A percentile compares a stretch with the other conserved stretches of the same genome.
Evolutionary conservation across 805 yeast species (phyloP).

Genomic region (Kurtzmaniella cleridarum): DNA sequence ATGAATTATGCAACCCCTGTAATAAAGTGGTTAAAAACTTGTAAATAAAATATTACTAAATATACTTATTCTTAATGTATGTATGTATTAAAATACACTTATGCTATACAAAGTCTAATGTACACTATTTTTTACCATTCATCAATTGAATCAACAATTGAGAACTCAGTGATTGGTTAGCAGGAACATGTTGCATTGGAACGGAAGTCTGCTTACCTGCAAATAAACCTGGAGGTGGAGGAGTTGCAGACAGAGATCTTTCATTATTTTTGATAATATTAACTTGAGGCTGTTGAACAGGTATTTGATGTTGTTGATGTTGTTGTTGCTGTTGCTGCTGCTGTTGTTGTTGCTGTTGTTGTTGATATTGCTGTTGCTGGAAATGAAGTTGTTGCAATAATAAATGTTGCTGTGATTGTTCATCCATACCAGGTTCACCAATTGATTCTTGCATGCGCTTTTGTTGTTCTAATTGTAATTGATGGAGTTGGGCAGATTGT

Average conservation of each 20-base stretch:
- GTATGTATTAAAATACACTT: not conserved
- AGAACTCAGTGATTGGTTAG: conserved; percentile 50
- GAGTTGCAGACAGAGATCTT: conserved; percentile 33
- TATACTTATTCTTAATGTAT: not conserved
- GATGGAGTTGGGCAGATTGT: conserved; percentile 21
- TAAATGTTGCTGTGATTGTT: conserved; percentile 18
- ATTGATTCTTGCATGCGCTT: conserved; percentile 8
- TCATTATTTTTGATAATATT: conserved; percentile 26
- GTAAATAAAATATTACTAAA: not conserved
- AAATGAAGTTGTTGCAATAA: conserved; percentile 21
- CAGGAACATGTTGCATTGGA: conserved; percentile 8
- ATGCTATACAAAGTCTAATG: not conserved
- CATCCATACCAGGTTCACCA: conserved; percentile 6
- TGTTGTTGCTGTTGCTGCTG: not conserved
- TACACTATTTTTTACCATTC: conserved; percentile 57
- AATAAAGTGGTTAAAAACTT: conserved; percentile 31
- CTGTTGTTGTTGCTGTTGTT: conserved; percentile 4
- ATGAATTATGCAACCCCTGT: conserved; percentile 66
- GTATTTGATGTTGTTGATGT: conserved; percentile 4
- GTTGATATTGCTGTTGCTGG: conserved; percentile 7
- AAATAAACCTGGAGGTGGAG: conserved; percentile 72
- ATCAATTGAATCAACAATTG: conserved; percentile 80
- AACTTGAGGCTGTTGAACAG: conserved; percentile 16
- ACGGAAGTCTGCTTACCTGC: conserved; percentile 11
- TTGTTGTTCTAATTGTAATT: conserved; percentile 27